Conservation (phyloP, 495 filamentous ascomycete genomes). For the Aspergillus biplanus region DNA sequence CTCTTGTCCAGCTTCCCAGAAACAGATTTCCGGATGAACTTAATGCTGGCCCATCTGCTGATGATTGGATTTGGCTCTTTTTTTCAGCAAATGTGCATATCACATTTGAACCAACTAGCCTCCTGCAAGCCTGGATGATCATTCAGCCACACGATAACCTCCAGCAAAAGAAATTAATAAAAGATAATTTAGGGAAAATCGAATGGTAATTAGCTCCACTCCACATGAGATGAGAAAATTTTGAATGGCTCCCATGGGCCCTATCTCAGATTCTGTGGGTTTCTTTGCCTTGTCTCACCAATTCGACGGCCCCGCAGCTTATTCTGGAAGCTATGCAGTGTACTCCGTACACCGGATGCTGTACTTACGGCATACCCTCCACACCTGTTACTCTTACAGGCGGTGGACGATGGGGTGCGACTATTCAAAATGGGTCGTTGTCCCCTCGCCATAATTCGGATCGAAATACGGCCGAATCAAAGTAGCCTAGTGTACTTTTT, state of each 20-base stretch:
- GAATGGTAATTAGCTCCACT: constrained; percentile 8
- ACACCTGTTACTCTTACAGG: constrained; percentile 15
- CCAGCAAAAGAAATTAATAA: constrained; percentile 16
- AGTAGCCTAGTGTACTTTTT: constrained; percentile 15
- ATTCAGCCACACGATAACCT: constrained; percentile 28
- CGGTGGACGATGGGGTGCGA: constrained; percentile 7
- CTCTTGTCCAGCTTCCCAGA: constrained; percentile 13
- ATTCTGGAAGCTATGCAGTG: constrained; percentile 36
- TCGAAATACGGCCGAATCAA: constrained; percentile 15
- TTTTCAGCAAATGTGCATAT: constrained; percentile 24
- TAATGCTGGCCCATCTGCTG: constrained; percentile 18
- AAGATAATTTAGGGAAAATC: constrained; percentile 7
- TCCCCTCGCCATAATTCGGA: constrained; percentile 15
- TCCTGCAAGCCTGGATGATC: constrained; percentile 30
- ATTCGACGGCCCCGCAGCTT: constrained; percentile 21
- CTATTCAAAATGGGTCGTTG: constrained; percentile 20
- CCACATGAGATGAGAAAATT: background rate
- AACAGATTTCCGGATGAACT: constrained; percentile 21
- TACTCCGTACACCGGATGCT: constrained; percentile 7
- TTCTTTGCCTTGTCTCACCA: constrained; percentile 26
- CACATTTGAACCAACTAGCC: constrained; percentile 32
- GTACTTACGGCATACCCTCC: constrained; percentile 20
- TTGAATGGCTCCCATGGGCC: constrained; percentile 9
- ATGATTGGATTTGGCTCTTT: constrained; percentile 23
- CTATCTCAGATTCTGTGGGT: constrained; percentile 12